A percentile compares a stretch with the other conserved stretches of the same genome.
These are phyloP conservation scores for Ophiocordyceps australis DNA, from an alignment of 2,329 filamentous ascomycete species.

Conservation along the genomic window DNA sequence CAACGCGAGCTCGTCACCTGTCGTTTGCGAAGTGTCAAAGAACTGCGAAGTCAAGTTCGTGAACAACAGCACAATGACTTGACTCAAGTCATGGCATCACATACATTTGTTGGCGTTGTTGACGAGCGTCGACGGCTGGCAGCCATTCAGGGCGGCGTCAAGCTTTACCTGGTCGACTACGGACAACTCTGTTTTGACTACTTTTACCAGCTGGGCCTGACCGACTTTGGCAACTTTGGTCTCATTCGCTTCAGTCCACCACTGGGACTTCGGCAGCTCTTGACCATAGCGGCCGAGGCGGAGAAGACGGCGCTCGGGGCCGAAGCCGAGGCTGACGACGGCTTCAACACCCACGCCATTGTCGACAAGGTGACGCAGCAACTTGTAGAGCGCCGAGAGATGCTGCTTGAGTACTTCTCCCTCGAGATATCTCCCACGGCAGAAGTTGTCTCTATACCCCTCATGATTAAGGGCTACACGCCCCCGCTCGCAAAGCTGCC, in stretches of 20 bases:
- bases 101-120: constrained; percentile 87
- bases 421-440: constrained; percentile 66
- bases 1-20: constrained; percentile 54
- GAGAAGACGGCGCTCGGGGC: constrained; percentile 33
- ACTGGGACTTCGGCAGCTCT: constrained; percentile 50
- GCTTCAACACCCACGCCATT: constrained; percentile 49
- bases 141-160: constrained; percentile 86
- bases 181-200: constrained; percentile 74
- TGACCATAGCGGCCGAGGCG: constrained; percentile 53
- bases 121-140: constrained; percentile 73
- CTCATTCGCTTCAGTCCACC: constrained; percentile 62
- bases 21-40: constrained; percentile 68
- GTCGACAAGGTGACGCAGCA: constrained; percentile 47
- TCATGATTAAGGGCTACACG: constrained; percentile 77
- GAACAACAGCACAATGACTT: constrained; percentile 69
- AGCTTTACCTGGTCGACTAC: constrained; percentile 85
- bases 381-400: constrained; percentile 59
- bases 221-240: constrained; percentile 92
- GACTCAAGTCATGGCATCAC: constrained; percentile 70
- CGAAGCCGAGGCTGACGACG: constrained; percentile 27
- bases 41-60: constrained; percentile 64
- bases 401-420: constrained; percentile 87
- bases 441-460: constrained; percentile 59
- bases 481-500: constrained; percentile 78
- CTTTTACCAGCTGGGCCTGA: constrained; percentile 89